A percentile compares a stretch with the other conserved stretches of the same genome.
Evolutionary conservation across 805 yeast species (phyloP).

Genomic region (Metschnikowia lunata): DNA sequence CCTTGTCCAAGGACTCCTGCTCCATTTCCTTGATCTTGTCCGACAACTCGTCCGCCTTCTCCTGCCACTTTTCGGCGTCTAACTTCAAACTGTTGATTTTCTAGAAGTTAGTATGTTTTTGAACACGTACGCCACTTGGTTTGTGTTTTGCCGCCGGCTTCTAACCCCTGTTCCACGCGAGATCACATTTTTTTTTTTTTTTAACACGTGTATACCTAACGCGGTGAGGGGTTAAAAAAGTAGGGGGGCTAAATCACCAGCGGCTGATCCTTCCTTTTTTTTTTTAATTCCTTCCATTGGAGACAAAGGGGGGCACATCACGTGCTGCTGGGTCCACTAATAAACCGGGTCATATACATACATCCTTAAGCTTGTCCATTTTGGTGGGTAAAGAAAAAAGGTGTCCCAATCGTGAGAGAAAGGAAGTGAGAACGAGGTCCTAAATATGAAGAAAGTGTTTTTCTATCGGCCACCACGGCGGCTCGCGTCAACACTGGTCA

Average conservation of each 20-base stretch:
- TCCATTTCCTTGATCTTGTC: slow-evolving; percentile 83
- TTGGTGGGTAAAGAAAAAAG: slow-evolving; percentile 9
- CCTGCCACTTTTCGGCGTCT: slow-evolving; percentile 97
- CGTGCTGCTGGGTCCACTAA: too few species aligned
- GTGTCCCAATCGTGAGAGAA: slow-evolving; percentile 4
- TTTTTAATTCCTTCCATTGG: too few species aligned
- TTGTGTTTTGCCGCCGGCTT: slow-evolving; percentile 46
- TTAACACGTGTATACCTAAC: too few species aligned
- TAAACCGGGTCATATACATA: slow-evolving; percentile 25
- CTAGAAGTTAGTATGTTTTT: slow-evolving; percentile 33
- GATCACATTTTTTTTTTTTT: too few species aligned
- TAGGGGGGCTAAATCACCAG: too few species aligned
- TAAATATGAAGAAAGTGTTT: slow-evolving; percentile 8
- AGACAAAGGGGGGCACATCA: too few species aligned
- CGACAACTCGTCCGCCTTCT: slow-evolving; percentile 84
- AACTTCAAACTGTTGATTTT: slow-evolving; percentile 84
- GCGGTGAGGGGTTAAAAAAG: too few species aligned
- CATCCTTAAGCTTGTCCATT: slow-evolving; percentile 62
- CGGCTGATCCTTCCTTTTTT: too few species aligned
- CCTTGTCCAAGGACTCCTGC: slow-evolving; percentile 88
- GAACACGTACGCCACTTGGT: slow-evolving; percentile 51
- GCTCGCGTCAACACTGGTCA: slow-evolving; percentile 19
- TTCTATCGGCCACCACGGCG: slow-evolving; percentile 6
- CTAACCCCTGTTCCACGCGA: too few species aligned
- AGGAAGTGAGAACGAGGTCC: slow-evolving; percentile 4